Evolutionary conservation across 2,329 filamentous ascomycete genomes (phyloP).

Genomic region (Colletotrichum higginsianum): DNA sequence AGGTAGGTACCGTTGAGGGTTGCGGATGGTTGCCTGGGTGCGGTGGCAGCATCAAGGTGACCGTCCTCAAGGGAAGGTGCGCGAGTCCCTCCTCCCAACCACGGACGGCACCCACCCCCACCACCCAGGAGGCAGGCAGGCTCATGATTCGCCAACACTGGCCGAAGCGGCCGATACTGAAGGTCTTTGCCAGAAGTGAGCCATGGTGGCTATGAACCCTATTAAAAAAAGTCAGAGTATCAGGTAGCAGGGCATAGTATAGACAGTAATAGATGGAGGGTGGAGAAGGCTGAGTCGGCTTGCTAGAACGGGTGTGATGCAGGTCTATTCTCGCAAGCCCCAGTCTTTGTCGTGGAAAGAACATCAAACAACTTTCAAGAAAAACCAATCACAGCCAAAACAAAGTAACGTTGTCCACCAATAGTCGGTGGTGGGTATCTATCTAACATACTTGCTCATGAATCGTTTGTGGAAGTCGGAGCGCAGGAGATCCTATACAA

Average conservation of each 20-base stretch:
- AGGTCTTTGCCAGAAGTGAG: neutral
- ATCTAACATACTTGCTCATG: slow-evolving; percentile 81
- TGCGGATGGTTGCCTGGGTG: neutral
- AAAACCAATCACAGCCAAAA: neutral
- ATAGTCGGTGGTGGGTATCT: slow-evolving; percentile 43
- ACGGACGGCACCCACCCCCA: too few species aligned
- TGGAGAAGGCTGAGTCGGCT: too few species aligned
- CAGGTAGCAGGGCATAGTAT: too few species aligned
- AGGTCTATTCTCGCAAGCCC: neutral
- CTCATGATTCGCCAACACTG: neutral
- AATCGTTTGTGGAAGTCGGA: slow-evolving; percentile 99
- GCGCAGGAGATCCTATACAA: slow-evolving; percentile 80
- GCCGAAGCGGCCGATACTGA: too few species aligned
- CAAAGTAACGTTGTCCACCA: slow-evolving; percentile 14
- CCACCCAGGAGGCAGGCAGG: neutral
- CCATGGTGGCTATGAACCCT: neutral
- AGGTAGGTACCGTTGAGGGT: neutral
- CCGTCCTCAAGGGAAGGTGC: neutral
- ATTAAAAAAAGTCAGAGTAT: neutral
- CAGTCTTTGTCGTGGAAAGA: neutral
- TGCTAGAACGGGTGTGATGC: too few species aligned
- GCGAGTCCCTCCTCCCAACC: neutral
- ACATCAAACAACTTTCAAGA: neutral
- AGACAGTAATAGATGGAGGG: too few species aligned
- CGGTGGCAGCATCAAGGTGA: neutral